Conservation (phyloP, 2,329 filamentous ascomycete species). For the Ophiocordyceps polyrhachis-furcata region DNA sequence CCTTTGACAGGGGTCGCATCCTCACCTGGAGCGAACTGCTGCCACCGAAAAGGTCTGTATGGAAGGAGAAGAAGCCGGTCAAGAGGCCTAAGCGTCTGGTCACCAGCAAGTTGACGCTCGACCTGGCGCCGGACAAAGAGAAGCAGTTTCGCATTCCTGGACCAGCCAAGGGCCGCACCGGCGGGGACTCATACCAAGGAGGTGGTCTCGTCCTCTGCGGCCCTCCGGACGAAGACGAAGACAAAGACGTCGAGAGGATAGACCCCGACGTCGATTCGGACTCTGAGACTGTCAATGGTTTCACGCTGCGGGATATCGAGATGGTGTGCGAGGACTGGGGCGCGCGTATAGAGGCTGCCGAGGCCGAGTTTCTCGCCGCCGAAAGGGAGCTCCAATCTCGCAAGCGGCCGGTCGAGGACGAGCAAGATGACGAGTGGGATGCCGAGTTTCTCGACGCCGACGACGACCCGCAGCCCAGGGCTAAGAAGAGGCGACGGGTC, state of each 20-base stretch:
- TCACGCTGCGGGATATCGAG: conserved; percentile 63
- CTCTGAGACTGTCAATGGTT: conserved; percentile 51
- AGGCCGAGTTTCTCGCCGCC: conserved; percentile 17
- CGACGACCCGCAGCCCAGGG: conserved; percentile 25
- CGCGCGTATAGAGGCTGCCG: conserved; percentile 33
- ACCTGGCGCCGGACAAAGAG: conserved; percentile 72
- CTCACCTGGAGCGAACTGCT: conserved; percentile 71
- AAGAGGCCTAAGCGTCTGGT: conserved; percentile 69
- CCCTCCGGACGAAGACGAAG: conserved; percentile 16
- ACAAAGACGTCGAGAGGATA: conserved; percentile 20
- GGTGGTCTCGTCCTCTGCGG: conserved; percentile 27
- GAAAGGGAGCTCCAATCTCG: conserved; percentile 13
- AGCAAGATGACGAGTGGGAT: conserved; percentile 44
- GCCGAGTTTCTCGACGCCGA: conserved; percentile 34
- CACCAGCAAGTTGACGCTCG: conserved; percentile 74
- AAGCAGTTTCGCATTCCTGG: conserved; percentile 64
- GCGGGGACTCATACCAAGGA: conserved; percentile 18
- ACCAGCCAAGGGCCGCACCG: conserved; percentile 35
- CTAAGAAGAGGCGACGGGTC: conserved; percentile 56
- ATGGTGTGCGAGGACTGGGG: conserved; percentile 81
- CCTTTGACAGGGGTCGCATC: conserved; percentile 56
- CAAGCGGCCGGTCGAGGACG: conserved; percentile 10
- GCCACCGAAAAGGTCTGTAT: conserved; percentile 60
- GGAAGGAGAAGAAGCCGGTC: conserved; percentile 56
- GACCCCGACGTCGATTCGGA: conserved; percentile 33